Base-by-base conservation (phyloP, 129 eudicot species). In the Arctium minus region DNA sequence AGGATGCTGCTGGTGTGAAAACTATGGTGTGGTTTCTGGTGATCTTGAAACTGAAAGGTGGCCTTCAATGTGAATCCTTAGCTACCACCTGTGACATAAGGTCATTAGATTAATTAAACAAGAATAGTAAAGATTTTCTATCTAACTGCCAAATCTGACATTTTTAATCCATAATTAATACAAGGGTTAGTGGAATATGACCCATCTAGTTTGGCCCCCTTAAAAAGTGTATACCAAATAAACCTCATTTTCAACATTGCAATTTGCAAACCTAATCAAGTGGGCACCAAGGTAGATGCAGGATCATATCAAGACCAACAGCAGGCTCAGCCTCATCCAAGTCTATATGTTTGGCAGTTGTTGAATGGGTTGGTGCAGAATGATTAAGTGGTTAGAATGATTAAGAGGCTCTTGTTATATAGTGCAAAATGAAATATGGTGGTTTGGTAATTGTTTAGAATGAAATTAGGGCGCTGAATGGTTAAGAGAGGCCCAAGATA, bases 191-290 rank as follows among this genome's bases (percentile, higher is more conserved):
- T 79, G 80, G 80, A 74, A 33, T 18, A 65, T 64, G 87, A 79
- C 84, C 84, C 27, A 30, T 80, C 60, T 12, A 80, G 38, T 72
- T 80, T 53, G 72, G 78, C 72, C 36, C 32, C 72, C 32, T 79
- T 65, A 32, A 32, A 83, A 77, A 46, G 79, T 62, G 74, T 73
- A 72, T 39, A 73, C 60, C 69, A 2, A 84, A 84, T 79, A 0
- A 73, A 60, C 83, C 75, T 60, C 67, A 84, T 78, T 78, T 46
- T 78, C 36, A 72, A 72, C 86, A 72, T 84, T 62, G 87, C 72
- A 83, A 56, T 72, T 84, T 40, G 87, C 77, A 83, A 56, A 77
- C 84, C 80, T 84, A 73, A 79, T 73, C 48, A 64, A 62, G 77
- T 75, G 76, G 85, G 70, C 56, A 22, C 48, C 44, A 36, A 81